Conservation (phyloP, 441 rosid species). For the Corymbia citriodora region DNA sequence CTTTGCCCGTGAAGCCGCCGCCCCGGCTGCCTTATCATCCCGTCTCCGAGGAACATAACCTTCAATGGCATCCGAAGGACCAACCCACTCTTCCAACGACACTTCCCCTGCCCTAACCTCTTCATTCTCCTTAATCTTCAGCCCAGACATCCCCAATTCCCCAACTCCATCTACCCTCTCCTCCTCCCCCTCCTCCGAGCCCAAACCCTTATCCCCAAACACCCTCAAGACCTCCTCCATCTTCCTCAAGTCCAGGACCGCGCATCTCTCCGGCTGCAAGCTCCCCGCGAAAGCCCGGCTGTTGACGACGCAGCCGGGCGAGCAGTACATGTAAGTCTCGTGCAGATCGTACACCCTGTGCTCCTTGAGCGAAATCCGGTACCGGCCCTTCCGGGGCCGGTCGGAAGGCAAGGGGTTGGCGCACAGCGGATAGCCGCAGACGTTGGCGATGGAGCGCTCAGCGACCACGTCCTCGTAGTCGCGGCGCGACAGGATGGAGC, state of each 20-base stretch:
- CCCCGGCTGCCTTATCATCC: slow-evolving; percentile 14
- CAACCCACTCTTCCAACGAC: slow-evolving; percentile 44
- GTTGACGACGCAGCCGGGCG: slow-evolving; percentile 45
- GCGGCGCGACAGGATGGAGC: slow-evolving; percentile 44
- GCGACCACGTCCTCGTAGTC: slow-evolving; percentile 74
- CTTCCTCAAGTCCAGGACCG: slow-evolving; percentile 30
- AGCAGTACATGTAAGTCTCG: slow-evolving; percentile 64
- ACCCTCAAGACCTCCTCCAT: slow-evolving; percentile 37
- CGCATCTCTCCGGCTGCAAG: slow-evolving; percentile 52
- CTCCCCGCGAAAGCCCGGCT: slow-evolving; percentile 47
- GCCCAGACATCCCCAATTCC: slow-evolving; percentile 42
- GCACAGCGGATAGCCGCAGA: slow-evolving; percentile 85
- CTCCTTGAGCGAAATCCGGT: slow-evolving; percentile 64
- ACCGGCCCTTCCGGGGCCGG: slow-evolving; percentile 48
- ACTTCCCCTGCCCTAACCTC: slow-evolving; percentile 26
- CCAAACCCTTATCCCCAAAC: slow-evolving; percentile 21
- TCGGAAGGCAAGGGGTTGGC: slow-evolving; percentile 33
- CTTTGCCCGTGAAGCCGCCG: slow-evolving; percentile 8
- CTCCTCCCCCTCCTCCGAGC: slow-evolving; percentile 10
- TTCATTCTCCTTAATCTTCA: slow-evolving; percentile 55
- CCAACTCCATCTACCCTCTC: slow-evolving; percentile 13
- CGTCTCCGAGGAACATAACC: slow-evolving; percentile 62
- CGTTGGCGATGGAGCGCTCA: slow-evolving; percentile 52
- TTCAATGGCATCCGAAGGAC: slow-evolving; percentile 81
- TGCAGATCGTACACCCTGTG: slow-evolving; percentile 65